These are phyloP conservation scores for Rubroboletus satanas DNA, from an alignment of 768 basidiomycete species.

Conservation along the genomic window DNA sequence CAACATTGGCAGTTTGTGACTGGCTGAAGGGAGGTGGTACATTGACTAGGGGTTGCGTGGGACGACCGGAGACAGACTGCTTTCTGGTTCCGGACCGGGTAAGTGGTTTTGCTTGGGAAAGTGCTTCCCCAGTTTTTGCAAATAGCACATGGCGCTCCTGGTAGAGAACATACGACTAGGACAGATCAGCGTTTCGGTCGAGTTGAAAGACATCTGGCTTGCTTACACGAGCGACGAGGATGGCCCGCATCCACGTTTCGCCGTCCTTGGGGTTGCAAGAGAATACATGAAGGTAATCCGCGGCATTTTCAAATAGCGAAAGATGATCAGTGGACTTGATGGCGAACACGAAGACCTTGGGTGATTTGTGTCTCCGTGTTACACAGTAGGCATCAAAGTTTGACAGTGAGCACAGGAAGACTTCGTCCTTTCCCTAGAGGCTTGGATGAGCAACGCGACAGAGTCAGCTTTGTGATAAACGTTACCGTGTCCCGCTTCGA, in stretches of 20 bases:
- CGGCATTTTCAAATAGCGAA: conserved; percentile 79
- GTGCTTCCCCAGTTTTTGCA: conserved; percentile 31
- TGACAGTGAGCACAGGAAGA: conserved; percentile 76
- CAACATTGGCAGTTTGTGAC: conserved; percentile 33
- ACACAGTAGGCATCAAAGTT: conserved; percentile 87
- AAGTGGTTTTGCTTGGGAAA: conserved; percentile 32
- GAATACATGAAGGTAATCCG: conserved; percentile 87
- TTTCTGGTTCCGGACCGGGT: conserved; percentile 37
- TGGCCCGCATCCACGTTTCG: conserved; percentile 71
- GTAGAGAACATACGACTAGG: conserved; percentile 75
- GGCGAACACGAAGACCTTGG: conserved; percentile 81
- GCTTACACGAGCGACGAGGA: conserved; percentile 78
- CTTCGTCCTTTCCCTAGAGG: conserved; percentile 76
- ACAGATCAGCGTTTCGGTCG: conserved; percentile 9
- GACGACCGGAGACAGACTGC: conserved; percentile 32
- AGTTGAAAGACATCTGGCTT: neutral
- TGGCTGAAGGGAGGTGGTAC: conserved; percentile 41
- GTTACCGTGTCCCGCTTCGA: conserved; percentile 86
- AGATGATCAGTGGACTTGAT: conserved; percentile 86
- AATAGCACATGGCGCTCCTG: conserved; percentile 67
- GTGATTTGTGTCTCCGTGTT: conserved; percentile 73
- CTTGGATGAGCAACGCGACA: conserved; percentile 3
- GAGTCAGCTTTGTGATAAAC: conserved; percentile 5
- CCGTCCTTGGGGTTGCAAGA: conserved; percentile 73
- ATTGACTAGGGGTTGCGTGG: conserved; percentile 47